Evolutionary conservation across 2,329 filamentous ascomycete species (phyloP), one percentile per base, ranked within the genome.

Genomic region (Monosporascus sp.): DNA sequence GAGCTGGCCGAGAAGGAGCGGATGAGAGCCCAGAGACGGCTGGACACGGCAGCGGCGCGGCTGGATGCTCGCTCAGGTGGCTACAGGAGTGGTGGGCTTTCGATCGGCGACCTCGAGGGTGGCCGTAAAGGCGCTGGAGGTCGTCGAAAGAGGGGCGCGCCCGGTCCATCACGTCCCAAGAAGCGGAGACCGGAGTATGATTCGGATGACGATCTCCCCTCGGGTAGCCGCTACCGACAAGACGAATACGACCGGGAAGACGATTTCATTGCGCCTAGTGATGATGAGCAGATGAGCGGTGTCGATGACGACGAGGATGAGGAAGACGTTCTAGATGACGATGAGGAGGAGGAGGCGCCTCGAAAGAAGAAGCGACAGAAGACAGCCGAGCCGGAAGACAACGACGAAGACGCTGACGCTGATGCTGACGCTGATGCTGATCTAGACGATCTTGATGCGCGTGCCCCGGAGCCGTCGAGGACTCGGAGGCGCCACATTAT

Each of bases 181-280:
- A 75, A 77, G 62, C 76, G 77, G 35, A 76, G 78, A 39, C 75
- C 78, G 54, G 88, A 89, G 60, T 88, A 90, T 56, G 88, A 92
- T 62, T 89, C 89, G 8, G 89, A 91, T 62, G 87, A 90, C 60
- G 87, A 89, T 54, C 76, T 85, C 37, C 82, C 83, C 17, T 78
- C 80, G 38, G 81, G 83, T 35, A 75, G 75, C 46, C 78, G 79
- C 35, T 46, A 46, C 43, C 80, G 82, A 50, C 80, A 86, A 55
- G 87, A 92, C 59, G 87, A 90, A 61, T 93, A 93, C 65, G 88
- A 92, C 57, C 79, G 87, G 65, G 87, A 87, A 36, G 89, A 93
- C 64, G 89, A 87, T 53, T 93, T 93, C 66, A 80, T 93, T 52
- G 89, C 87, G 3, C 78, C 77, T 3, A 90, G 86, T 62, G 88